Percentiles rank a stretch among this genome's conserved stretches.
Conservation (phyloP, 495 filamentous ascomycete species). For the Choiromyces venosus region DNA sequence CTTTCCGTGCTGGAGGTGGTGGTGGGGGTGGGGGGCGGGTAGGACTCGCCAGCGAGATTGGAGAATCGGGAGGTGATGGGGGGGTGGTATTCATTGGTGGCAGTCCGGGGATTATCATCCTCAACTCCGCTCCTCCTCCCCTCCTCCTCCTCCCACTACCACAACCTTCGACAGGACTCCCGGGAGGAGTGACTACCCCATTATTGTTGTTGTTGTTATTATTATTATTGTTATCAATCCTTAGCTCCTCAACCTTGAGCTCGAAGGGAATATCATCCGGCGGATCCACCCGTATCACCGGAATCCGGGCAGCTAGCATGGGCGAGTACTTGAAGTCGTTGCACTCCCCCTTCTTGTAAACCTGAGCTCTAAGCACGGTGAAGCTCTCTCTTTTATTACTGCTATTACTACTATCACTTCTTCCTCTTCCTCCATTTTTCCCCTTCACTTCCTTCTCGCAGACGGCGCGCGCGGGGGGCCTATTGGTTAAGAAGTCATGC, state of each 20-base stretch:
- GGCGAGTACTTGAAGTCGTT: slow-evolving; percentile 30
- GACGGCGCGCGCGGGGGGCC: neutral
- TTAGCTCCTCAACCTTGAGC: slow-evolving; percentile 14
- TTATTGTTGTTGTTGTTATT: too few relatives aligned
- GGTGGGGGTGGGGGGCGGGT: slow-evolving; percentile 29
- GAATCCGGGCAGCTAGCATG: slow-evolving; percentile 8
- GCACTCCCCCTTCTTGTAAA: slow-evolving; percentile 32
- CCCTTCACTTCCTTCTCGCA: neutral
- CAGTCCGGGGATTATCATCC: neutral
- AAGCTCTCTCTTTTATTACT: slow-evolving; percentile 13
- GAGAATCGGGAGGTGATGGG: slow-evolving; percentile 27
- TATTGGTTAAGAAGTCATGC: slow-evolving; percentile 1
- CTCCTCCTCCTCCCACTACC: neutral
- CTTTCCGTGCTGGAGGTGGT: neutral
- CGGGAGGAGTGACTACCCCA: neutral
- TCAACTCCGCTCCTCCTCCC: neutral
- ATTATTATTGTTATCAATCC: too few relatives aligned
- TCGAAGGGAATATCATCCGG: slow-evolving; percentile 32
- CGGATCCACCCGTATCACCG: slow-evolving; percentile 22
- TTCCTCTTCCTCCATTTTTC: neutral
- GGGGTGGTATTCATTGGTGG: slow-evolving; percentile 1
- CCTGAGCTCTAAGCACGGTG: slow-evolving; percentile 27
- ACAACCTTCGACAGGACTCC: neutral
- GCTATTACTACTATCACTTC: neutral
- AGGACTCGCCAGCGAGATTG: slow-evolving; percentile 2